Evolutionary conservation across 495 filamentous ascomycete genomes (phyloP).

Genomic region (Xylaria nigripes): DNA sequence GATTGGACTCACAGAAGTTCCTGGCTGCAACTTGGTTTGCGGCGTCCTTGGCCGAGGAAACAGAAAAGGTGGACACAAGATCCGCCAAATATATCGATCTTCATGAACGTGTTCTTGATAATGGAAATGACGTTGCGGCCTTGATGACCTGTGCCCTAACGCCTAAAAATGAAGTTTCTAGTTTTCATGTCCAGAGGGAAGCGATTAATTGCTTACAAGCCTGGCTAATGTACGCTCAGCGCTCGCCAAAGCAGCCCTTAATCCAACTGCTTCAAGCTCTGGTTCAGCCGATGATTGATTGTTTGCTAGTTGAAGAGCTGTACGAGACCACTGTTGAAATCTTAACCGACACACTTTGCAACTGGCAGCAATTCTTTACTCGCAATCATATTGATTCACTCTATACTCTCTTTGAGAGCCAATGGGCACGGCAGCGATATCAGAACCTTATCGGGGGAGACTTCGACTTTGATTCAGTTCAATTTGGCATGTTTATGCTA

Average conservation of each 20-base stretch:
- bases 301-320: slow-evolving; percentile 44
- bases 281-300: slow-evolving; percentile 47
- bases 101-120: slow-evolving; percentile 43
- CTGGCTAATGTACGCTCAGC: slow-evolving; percentile 64
- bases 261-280: slow-evolving; percentile 50
- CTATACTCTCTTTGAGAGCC: slow-evolving; percentile 47
- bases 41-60: slow-evolving; percentile 66
- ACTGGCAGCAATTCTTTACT: slow-evolving; percentile 56
- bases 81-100: slow-evolving; percentile 44
- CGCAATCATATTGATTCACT: slow-evolving; percentile 46
- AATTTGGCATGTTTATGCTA: slow-evolving; percentile 61
- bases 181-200: slow-evolving; percentile 34
- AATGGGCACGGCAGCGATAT: slow-evolving; percentile 46
- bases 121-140: slow-evolving; percentile 41
- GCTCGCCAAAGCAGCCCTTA: slow-evolving; percentile 44
- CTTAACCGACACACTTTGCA: slow-evolving; percentile 54
- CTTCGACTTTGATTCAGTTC: slow-evolving; percentile 54
- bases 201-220: slow-evolving; percentile 55
- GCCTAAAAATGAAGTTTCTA: slow-evolving; percentile 14
- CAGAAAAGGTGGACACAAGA: slow-evolving; percentile 53
- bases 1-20: slow-evolving; percentile 47
- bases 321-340: slow-evolving; percentile 55
- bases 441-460: slow-evolving; percentile 50
- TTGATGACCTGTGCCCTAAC: slow-evolving; percentile 41
- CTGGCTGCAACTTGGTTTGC: slow-evolving; percentile 63